Conservation (phyloP, 164 flowering plant species). For the Kingdonia uniflora region DNA sequence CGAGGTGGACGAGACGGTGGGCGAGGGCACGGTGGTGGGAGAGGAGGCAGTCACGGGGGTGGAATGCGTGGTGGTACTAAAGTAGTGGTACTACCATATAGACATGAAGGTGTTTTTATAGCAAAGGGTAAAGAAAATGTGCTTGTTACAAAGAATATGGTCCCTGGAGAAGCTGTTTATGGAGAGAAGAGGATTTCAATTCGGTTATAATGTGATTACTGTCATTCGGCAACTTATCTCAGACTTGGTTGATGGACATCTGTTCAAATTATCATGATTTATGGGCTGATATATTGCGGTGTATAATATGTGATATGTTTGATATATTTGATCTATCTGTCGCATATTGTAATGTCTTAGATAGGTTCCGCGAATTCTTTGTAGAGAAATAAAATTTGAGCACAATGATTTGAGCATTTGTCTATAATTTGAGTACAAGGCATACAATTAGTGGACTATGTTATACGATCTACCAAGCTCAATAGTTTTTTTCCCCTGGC, state of each 20-base stretch:
- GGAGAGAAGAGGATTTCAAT: constrained; percentile 86
- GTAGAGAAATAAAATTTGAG: too few species aligned
- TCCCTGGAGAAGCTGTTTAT: constrained; percentile 88
- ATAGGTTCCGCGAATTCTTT: background rate
- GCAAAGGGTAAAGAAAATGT: constrained; percentile 95
- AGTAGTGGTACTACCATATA: constrained; percentile 80
- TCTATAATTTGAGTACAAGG: background rate
- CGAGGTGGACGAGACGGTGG: constrained; percentile 34
- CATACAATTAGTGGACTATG: background rate
- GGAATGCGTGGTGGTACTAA: constrained; percentile 89
- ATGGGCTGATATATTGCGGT: background rate
- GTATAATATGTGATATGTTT: too few species aligned
- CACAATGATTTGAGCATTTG: background rate
- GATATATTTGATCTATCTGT: too few species aligned
- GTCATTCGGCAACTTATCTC: background rate
- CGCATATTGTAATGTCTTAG: too few species aligned
- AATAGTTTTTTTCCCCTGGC: background rate
- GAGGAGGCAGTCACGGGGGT: constrained; percentile 47
- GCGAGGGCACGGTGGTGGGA: constrained; percentile 39
- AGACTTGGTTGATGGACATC: background rate
- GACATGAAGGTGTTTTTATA: constrained; percentile 81
- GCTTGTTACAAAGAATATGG: constrained; percentile 84
- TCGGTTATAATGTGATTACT: constrained; percentile 35
- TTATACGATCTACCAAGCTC: background rate
- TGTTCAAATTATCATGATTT: background rate